Percentiles rank a stretch among this genome's conserved stretches.
Evolutionary conservation across 2,329 filamentous ascomycete genomes (phyloP).

Genomic region (Calonectria pauciramosa): DNA sequence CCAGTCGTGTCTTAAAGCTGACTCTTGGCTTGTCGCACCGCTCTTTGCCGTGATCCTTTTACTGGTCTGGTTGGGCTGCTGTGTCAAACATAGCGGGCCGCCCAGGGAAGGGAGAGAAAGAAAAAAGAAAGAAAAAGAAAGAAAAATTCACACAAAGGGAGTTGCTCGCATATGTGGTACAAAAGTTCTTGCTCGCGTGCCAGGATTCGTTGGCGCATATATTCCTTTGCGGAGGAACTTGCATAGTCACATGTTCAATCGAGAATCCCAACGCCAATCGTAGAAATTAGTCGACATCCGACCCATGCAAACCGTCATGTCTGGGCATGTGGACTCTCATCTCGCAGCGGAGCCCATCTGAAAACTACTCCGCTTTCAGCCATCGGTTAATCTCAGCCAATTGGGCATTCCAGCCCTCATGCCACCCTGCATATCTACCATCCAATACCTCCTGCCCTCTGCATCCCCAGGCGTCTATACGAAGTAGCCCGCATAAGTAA

Average conservation of each 20-base stretch:
- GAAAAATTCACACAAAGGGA: not conserved
- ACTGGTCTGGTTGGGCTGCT: not conserved
- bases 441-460: too few species aligned
- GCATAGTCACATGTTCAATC: not conserved
- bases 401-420: not conserved
- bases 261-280: not conserved
- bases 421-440: not conserved
- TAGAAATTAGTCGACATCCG: not conserved
- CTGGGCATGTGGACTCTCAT: not conserved
- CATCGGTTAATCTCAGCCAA: not conserved
- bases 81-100: not conserved
- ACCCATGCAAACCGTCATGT: not conserved
- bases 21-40: not conserved
- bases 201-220: not conserved
- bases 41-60: not conserved
- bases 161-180: not conserved
- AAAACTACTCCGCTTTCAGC: not conserved
- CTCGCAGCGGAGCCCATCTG: not conserved
- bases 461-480: not conserved
- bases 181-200: not conserved
- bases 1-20: not conserved
- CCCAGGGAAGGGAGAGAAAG: not conserved
- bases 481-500: not conserved
- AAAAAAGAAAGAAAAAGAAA: not conserved
- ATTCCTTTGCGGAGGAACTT: not conserved